Evolutionary conservation across 352 stramenopile genomes (phyloP), one percentile per base, ranked within the genome.

Genomic region (Phytophthora aleatoria): DNA sequence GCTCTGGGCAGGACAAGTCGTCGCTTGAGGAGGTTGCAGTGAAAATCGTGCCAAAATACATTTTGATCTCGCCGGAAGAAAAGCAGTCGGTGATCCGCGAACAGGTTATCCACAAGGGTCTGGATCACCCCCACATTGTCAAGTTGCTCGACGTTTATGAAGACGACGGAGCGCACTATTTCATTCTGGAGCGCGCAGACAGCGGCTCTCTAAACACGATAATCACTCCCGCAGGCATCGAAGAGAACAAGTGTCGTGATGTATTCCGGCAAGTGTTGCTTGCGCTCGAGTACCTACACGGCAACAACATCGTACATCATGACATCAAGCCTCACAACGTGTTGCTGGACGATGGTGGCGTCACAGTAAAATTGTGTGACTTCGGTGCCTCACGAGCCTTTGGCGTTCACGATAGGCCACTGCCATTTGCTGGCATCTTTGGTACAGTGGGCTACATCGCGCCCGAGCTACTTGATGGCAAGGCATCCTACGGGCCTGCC

Each of bases 251-350:
- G 26, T 84, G 77, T 36, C 81, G 81, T 42, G 59, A 80, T 2
- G 59, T 89, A 24, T 90, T 90, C n/a, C 63, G 47, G 9, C 80
- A 92, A 57, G 43, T 92, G 28, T 61, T 92, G 36, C 71, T 75
- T 2, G 83, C 83, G 2, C 75, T 92, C 10, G 77, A 86, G 43
- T 92, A 92, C 36, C 63, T 92, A 35, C 83, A 92, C 58, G 33
- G 41, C 24, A 77, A 89, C 66, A 76, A 89, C 69, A 94, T 98
- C 51, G 76, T 97, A 12, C 92, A 98, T 67, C 87, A 94, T 49
- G 92, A 98, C 66, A 90, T 98, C 53, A 97, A 98, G 64, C 90
- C 90, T 3, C 72, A 89, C 57, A 95, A 95, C 58, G 67, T 95
- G 12, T 55, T 95, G 36, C 57, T 95, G 27, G 75, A 89, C 39